These are phyloP conservation scores for Ceratocystis cacaofunesta DNA, from an alignment of 2,329 filamentous ascomycete species.

Conservation along the genomic window DNA sequence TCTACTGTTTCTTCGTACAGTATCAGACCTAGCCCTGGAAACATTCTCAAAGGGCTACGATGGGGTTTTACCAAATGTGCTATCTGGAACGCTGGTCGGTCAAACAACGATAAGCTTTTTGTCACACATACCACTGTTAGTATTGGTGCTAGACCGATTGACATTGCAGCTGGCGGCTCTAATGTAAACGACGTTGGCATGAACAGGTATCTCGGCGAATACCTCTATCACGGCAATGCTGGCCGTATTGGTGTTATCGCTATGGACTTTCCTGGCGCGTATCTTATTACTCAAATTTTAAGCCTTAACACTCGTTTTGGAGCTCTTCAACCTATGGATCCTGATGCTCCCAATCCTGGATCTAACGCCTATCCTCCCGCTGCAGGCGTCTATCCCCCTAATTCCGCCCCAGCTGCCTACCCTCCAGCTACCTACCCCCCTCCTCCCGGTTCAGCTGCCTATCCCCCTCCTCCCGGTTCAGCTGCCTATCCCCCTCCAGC, in stretches of 20 bases:
- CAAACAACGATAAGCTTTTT: slow-evolving; percentile 20
- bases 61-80: slow-evolving; percentile 23
- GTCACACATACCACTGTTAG: slow-evolving; percentile 17
- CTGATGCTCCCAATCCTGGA: no score
- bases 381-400: no score
- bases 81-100: slow-evolving; percentile 22
- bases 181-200: slow-evolving; percentile 24
- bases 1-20: slow-evolving; percentile 33
- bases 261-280: slow-evolving; percentile 33
- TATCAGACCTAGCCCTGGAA: slow-evolving; percentile 28
- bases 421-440: no score
- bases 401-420: no score
- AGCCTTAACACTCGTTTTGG: slow-evolving; percentile 24
- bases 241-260: slow-evolving; percentile 31
- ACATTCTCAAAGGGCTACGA: slow-evolving; percentile 25
- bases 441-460: no score
- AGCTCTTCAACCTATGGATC: no score
- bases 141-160: slow-evolving; percentile 26
- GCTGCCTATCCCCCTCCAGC: no score
- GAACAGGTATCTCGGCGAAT: slow-evolving; percentile 34
- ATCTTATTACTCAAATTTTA: slow-evolving; percentile 30
- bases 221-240: slow-evolving; percentile 23
- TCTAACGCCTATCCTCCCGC: no score
- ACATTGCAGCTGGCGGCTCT: slow-evolving; percentile 30
- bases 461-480: no score